A percentile compares a stretch with the other conserved stretches of the same genome.
Evolutionary conservation across 192 early-diverging fungal species (phyloP).

Genomic region (Coemansia sp.): DNA sequence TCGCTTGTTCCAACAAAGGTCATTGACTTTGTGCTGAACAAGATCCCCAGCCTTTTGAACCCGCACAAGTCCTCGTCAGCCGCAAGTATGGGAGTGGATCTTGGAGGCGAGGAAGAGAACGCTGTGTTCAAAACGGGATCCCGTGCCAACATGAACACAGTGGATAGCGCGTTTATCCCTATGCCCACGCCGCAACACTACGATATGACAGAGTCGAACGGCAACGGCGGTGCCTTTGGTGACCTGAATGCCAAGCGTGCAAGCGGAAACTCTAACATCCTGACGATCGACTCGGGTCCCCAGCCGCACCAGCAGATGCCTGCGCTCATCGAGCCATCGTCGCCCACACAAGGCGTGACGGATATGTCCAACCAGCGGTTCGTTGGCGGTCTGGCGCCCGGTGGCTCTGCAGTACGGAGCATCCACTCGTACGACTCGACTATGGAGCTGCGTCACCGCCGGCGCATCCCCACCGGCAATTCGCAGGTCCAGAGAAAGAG

Average conservation of each 20-base stretch:
- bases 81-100: not conserved
- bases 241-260: conserved; percentile 3
- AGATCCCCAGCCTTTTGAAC: conserved; percentile 37
- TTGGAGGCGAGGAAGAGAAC: conserved; percentile 7
- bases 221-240: not conserved
- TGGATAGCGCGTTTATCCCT: conserved; percentile 4
- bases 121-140: not conserved
- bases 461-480: conserved; percentile 7
- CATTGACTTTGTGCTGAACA: conserved; percentile 42
- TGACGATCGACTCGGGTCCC: conserved; percentile 30
- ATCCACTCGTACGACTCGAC: conserved; percentile 40
- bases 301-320: not conserved
- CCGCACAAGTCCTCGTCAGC: conserved; percentile 2
- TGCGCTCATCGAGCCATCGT: not conserved
- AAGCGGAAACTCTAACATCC: conserved; percentile 35
- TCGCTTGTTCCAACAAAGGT: conserved; percentile 35
- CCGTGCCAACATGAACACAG: not conserved
- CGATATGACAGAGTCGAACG: not conserved
- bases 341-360: conserved; percentile 9
- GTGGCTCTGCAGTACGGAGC: conserved; percentile 12
- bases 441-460: conserved; percentile 41
- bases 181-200: conserved; percentile 46
- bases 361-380: not conserved
- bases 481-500: conserved; percentile 14
- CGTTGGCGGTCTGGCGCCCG: conserved; percentile 1